Evolutionary conservation across 306 rosid species (phyloP).

Genomic region (Citrullus colocynthis): DNA sequence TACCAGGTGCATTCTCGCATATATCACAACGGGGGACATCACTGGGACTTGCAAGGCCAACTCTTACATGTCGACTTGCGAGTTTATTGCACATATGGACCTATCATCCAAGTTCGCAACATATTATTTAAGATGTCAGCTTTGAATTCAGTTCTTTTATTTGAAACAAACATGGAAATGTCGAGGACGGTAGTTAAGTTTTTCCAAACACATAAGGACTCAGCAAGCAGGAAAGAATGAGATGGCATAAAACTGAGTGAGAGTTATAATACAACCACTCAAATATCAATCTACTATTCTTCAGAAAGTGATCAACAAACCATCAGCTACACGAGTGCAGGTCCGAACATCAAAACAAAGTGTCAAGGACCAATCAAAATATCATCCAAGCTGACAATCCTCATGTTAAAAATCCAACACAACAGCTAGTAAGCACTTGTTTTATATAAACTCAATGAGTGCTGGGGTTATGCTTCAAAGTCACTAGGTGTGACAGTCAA

Average conservation of each 20-base stretch:
- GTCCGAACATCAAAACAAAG: neutral
- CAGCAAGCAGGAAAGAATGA: neutral
- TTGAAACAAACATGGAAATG: neutral
- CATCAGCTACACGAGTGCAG: neutral
- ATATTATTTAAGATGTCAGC: neutral
- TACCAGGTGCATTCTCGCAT: constrained; percentile 71
- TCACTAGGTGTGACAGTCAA: neutral
- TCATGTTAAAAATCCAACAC: neutral
- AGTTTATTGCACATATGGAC: constrained; percentile 69
- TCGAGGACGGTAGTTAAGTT: neutral
- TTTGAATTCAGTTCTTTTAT: neutral
- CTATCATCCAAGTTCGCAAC: constrained; percentile 15
- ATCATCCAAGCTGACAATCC: neutral
- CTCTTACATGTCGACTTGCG: constrained; percentile 62
- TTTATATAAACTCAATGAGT: neutral
- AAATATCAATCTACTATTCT: neutral
- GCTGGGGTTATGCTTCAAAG: neutral
- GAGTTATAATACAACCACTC: neutral
- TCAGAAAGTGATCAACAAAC: neutral
- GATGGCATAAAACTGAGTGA: neutral
- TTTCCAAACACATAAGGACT: neutral
- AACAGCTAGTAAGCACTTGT: neutral
- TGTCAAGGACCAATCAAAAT: neutral
- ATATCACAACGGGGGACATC: constrained; percentile 59
- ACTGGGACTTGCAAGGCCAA: constrained; percentile 53